Evolutionary conservation across 23 red algal genomes (phyloP).

Genomic region (Gracilariopsis chorda): DNA sequence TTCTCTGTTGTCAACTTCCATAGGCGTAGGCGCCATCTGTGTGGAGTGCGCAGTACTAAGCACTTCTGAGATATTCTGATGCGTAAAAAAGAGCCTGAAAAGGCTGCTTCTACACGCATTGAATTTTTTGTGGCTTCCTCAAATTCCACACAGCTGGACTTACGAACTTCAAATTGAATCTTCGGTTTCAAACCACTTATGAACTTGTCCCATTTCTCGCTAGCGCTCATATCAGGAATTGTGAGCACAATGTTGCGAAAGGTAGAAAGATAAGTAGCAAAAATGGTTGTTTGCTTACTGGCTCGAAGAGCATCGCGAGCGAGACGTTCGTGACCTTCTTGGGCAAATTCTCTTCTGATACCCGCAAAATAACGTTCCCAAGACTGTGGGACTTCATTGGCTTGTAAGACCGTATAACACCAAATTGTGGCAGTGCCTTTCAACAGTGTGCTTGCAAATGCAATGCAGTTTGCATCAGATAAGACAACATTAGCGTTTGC

Average conservation of each 20-base stretch:
- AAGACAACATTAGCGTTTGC: background rate
- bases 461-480: background rate
- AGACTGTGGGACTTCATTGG: background rate
- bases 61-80: too few relatives aligned
- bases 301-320: background rate
- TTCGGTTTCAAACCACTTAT: too few relatives aligned
- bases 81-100: too few relatives aligned
- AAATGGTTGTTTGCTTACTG: background rate
- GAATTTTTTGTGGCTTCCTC: too few relatives aligned
- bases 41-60: background rate
- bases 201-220: too few relatives aligned
- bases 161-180: too few relatives aligned
- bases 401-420: background rate
- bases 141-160: background rate
- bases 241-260: too few relatives aligned
- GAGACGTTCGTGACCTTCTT: too few relatives aligned
- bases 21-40: background rate
- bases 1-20: background rate
- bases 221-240: too few relatives aligned
- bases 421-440: background rate
- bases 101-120: too few relatives aligned
- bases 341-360: background rate
- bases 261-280: background rate
- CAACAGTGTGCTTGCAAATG: background rate
- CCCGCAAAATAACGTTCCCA: background rate